Evolutionary conservation across 345 rosid species (phyloP), one percentile per base, ranked within the genome.

Genomic region (Populus simonii): DNA sequence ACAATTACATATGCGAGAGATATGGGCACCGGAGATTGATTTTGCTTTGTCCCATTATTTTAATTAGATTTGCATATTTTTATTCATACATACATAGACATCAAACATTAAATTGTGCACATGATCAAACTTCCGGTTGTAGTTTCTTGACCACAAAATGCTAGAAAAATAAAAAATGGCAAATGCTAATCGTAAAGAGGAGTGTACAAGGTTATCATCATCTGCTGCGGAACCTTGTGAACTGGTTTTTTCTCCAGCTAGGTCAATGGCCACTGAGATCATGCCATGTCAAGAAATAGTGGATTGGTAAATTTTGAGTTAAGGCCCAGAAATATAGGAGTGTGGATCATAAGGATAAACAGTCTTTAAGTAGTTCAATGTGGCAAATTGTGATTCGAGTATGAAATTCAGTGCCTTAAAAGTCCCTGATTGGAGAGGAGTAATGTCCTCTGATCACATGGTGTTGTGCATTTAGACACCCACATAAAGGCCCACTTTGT

Each of bases 401-500:
- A 70, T 74, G 71, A 49, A 70, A 74, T 69, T 80, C 66, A 80
- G 75, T 9, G 71, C 43, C 45, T 22, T 36, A 31, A 3, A 53
- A 66, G 15, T 18, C 20, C 6, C 25, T 71, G 78, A 73, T 59
- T 1, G 77, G 80, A 80, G 83, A 74, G 68, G 85, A 82, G 74
- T 62, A 82, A 72, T 78, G 78, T 74, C 80, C 71, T 80, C 69
- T 70, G 80, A 87, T 86, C 96, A 92, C 94, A 89, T 90, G 94
- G 90, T 73, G 81, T 57, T 87, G 94, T 80, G 84, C 76, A 84
- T 82, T 70, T 83, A 86, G 90, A 84, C 86, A 76, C 86, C 80
- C 89, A 87, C 90, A 87, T 65, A 68, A 79, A 86, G 94, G 93
- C 90, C 90, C 98, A 87, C 94, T 78, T 78, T 90, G 98, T 88